These are phyloP conservation scores for Closterium sp. DNA, from an alignment of 139 green algal genomes.

Conservation along the genomic window DNA sequence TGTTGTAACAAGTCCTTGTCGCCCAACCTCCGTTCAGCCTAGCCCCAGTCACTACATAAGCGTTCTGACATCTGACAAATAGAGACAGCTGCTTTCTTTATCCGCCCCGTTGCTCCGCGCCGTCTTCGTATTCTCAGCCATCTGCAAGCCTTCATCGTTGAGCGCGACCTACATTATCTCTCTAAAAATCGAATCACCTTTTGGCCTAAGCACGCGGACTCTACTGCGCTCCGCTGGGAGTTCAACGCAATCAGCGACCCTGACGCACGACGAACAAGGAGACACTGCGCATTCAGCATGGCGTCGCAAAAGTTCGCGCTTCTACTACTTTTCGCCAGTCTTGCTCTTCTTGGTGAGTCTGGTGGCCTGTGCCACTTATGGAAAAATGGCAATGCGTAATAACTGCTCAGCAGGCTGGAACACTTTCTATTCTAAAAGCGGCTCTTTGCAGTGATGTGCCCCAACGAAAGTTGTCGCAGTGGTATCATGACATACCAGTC, in stretches of 20 bases:
- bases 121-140: too few relatives aligned
- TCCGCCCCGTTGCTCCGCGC: too few relatives aligned
- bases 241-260: not conserved
- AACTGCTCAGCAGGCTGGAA: too few relatives aligned
- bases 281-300: not conserved
- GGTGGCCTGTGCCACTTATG: not conserved
- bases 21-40: not conserved
- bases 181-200: not conserved
- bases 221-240: not conserved
- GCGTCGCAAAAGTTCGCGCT: not conserved
- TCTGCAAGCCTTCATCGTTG: too few relatives aligned
- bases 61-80: too few relatives aligned
- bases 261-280: not conserved
- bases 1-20: not conserved
- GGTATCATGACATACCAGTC: too few relatives aligned
- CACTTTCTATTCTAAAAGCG: too few relatives aligned
- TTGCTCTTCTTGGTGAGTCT: not conserved
- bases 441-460: too few relatives aligned
- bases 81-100: too few relatives aligned
- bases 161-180: not conserved
- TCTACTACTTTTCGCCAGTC: not conserved
- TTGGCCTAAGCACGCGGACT: not conserved
- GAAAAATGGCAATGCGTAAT: too few relatives aligned
- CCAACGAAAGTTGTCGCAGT: too few relatives aligned
- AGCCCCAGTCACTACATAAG: too few relatives aligned